A percentile compares a stretch with the other conserved stretches of the same genome.
These are phyloP conservation scores for Trichoderma atrobrunneum DNA, from an alignment of 2,329 filamentous ascomycete species.

Conservation along the genomic window DNA sequence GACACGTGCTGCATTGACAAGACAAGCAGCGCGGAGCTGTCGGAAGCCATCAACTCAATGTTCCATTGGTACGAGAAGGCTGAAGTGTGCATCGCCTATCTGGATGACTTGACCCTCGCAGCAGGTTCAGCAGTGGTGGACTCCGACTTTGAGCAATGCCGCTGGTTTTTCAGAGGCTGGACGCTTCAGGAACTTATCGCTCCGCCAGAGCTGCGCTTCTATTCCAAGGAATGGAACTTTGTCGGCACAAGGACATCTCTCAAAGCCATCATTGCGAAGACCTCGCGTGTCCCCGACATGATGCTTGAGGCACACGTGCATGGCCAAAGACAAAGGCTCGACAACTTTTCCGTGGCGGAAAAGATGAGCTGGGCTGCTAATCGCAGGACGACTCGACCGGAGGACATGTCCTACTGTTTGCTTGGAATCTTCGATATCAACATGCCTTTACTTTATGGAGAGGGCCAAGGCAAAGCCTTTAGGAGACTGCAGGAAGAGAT, in stretches of 20 bases:
- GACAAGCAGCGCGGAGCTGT: slow-evolving; percentile 32
- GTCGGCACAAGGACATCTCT: slow-evolving; percentile 24
- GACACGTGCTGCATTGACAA: slow-evolving; percentile 36
- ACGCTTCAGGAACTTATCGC: slow-evolving; percentile 33
- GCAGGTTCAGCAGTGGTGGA: slow-evolving; percentile 5
- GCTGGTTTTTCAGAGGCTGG: slow-evolving; percentile 32
- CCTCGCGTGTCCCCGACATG: slow-evolving; percentile 24
- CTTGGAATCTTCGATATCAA: slow-evolving; percentile 35
- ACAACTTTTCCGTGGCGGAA: slow-evolving; percentile 26
- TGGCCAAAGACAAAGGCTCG: slow-evolving; percentile 1
- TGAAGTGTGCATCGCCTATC: slow-evolving; percentile 27
- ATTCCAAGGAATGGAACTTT: slow-evolving; percentile 24
- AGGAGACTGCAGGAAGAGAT: slow-evolving; percentile 31
- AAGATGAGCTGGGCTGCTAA: slow-evolving; percentile 33
- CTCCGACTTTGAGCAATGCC: slow-evolving; percentile 18
- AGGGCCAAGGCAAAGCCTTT: slow-evolving; percentile 31
- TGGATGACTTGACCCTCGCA: slow-evolving; percentile 24
- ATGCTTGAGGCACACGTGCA: slow-evolving; percentile 21
- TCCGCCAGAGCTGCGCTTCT: slow-evolving; percentile 28
- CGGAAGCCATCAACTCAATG: slow-evolving; percentile 35
- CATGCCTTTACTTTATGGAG: slow-evolving; percentile 35
- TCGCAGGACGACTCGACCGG: slow-evolving; percentile 30
- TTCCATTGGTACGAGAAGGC: slow-evolving; percentile 33
- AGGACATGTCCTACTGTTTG: slow-evolving; percentile 35
- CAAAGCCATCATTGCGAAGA: slow-evolving; percentile 20